Percentiles rank a stretch among this genome's conserved stretches.
phyloP scores from a whole-genome alignment of 495 filamentous ascomycete species.

The Xylaria telfairii region DNA sequence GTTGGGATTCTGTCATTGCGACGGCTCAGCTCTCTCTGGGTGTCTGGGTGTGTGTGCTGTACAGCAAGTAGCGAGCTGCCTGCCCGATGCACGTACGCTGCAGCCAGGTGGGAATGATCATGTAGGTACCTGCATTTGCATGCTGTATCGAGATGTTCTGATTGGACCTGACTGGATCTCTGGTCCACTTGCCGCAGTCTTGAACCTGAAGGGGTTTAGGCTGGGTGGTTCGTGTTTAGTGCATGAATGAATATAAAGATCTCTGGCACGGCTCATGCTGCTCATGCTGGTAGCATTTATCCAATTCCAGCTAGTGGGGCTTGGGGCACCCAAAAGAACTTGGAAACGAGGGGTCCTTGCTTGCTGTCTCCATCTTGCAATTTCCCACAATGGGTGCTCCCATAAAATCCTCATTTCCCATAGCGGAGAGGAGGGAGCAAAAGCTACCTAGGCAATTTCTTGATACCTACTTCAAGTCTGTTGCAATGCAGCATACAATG shows the following conservation, averaged over 20 bases:
- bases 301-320: constrained; percentile 10
- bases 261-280: constrained; percentile 15
- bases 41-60: background rate
- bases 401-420: constrained; percentile 17
- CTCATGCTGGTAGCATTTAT: constrained; percentile 4
- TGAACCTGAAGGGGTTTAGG: constrained; percentile 17
- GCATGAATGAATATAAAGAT: constrained; percentile 24
- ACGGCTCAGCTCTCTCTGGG: background rate
- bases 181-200: constrained; percentile 7
- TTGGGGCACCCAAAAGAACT: constrained; percentile 1
- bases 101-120: background rate
- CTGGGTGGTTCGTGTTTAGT: background rate
- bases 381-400: constrained; percentile 12
- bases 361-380: constrained; percentile 20
- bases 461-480: background rate
- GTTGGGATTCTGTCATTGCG: background rate
- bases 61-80: background rate
- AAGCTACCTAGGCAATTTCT: background rate
- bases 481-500: background rate
- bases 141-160: background rate
- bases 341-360: constrained; percentile 17
- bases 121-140: constrained; percentile 26
- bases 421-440: background rate
- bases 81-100: background rate
- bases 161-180: constrained; percentile 14